Base-by-base conservation (phyloP, 2,329 filamentous ascomycete species). In the Fusarium robinianum region DNA sequence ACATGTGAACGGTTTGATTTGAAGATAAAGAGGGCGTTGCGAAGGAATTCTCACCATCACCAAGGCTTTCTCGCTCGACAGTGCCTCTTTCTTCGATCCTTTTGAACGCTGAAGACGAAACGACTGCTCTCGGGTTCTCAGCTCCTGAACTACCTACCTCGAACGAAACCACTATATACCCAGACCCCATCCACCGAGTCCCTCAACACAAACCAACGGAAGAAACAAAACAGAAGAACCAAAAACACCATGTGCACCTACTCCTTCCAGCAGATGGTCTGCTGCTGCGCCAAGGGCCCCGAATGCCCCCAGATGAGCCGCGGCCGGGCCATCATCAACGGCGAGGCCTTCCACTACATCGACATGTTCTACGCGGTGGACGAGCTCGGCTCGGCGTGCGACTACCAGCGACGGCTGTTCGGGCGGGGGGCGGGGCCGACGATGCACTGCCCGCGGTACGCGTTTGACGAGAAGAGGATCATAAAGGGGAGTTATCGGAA, bases 281-380 rank as follows among this genome's bases (percentile, higher is more conserved):
- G 59, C 57, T 55, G 48, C 34, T 62, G 58, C 53, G 57, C 57
- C 48, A 62, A 62, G 36, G 58, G 58, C n/a, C 38, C 48, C 32
- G 55, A 58, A 8, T 62, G 58, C 19, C 58, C 58, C 1, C 58
- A 62, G 29, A 58, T 60, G 55, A 27, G 41, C 8, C 46, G 50
- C 19, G 58, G 57, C 2, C 48, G 50, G 8, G 57, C 44, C 32
- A 21, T 57, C 9, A 48, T 62, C 15, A 45, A 40, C 19, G 57
- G 58, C 45, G 57, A 62, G 24, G 37, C 47, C 36, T 60, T 60
- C 40, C 58, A 62, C 55, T 46, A 46, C 42, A 44, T 61, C 40
- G 53, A 60, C 50, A 33, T 50, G 23, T 60, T 53, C 35, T 57
- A 48, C 55, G 49, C 58, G 18, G 44, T 62, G 21, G 58, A 62